Percentiles rank a stretch among this genome's conserved stretches.
These are phyloP conservation scores for Trichosanthes truncata DNA, from an alignment of 306 rosid genomes.

Conservation along the genomic window DNA sequence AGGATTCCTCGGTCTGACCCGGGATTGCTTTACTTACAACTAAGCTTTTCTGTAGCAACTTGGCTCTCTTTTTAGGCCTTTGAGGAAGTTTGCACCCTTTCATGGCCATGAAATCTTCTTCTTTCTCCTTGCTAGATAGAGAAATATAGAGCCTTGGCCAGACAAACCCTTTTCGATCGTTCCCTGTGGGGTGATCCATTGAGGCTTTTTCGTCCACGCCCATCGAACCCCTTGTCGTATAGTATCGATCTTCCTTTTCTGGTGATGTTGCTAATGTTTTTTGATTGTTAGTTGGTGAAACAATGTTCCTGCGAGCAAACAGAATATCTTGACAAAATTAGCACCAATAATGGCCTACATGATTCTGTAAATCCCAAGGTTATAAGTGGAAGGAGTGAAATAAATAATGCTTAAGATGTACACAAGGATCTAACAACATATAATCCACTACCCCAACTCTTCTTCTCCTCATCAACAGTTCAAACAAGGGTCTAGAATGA, in stretches of 20 bases:
- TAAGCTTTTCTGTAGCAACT: constrained; percentile 38
- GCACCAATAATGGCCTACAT: background rate
- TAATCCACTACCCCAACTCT: background rate
- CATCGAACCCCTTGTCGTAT: constrained; percentile 42
- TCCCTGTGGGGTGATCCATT: constrained; percentile 24
- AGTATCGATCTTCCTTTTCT: constrained; percentile 51
- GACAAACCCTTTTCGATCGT: constrained; percentile 20
- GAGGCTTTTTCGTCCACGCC: constrained; percentile 43
- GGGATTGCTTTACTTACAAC: constrained; percentile 23
- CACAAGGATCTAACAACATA: background rate
- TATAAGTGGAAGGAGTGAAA: background rate
- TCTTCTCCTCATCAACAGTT: background rate
- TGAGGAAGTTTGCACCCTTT: constrained; percentile 58
- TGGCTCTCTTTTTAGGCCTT: constrained; percentile 51
- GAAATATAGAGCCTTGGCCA: constrained; percentile 51
- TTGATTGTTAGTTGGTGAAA: constrained; percentile 17
- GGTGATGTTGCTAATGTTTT: constrained; percentile 23
- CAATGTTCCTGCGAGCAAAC: constrained; percentile 19
- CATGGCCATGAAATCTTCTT: constrained; percentile 60
- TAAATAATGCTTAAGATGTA: background rate
- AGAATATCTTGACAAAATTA: background rate
- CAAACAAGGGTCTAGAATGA: background rate
- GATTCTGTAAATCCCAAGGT: background rate
- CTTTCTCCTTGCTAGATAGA: constrained; percentile 47
- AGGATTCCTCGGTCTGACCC: background rate